phyloP scores from a whole-genome alignment of 202 grass and related monocot species.

The Eragrostis tef region DNA sequence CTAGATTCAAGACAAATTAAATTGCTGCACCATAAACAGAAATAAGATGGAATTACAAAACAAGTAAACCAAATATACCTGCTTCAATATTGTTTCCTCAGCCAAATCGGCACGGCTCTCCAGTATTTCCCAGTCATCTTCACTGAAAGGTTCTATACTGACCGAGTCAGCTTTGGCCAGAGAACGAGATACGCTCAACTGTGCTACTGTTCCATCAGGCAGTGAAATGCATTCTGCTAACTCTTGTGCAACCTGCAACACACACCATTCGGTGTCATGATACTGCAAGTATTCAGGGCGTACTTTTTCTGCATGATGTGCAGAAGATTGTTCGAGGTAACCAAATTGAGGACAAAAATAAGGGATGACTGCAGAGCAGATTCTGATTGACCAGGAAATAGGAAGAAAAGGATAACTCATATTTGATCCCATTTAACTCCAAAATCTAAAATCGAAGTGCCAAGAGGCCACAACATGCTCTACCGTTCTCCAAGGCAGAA shows the following conservation, averaged over 20 bases:
- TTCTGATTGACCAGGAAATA: not conserved
- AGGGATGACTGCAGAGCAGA: not conserved
- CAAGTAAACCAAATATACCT: conserved; percentile 48
- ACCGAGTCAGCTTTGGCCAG: conserved; percentile 71
- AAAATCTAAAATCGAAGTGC: not conserved
- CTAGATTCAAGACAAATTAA: conserved; percentile 58
- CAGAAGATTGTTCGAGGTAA: conserved; percentile 17
- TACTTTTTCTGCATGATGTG: not conserved
- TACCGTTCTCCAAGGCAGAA: not conserved
- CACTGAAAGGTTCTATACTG: conserved; percentile 75
- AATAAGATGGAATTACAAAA: not conserved
- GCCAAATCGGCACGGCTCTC: conserved; percentile 78
- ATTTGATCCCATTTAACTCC: conserved; percentile 20
- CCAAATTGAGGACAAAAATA: not conserved
- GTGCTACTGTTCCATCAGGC: conserved; percentile 61
- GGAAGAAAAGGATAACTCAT: not conserved
- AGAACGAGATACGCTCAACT: conserved; percentile 64
- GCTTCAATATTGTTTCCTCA: conserved; percentile 87
- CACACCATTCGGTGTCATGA: conserved; percentile 25
- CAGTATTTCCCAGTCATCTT: conserved; percentile 99
- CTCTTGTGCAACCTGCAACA: conserved; percentile 76
- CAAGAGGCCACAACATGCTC: not conserved
- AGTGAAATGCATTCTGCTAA: conserved; percentile 80
- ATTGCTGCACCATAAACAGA: not conserved
- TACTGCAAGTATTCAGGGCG: conserved; percentile 23